phyloP scores from a whole-genome alignment of 805 yeast species.

The Cyberlindnera bimundalis region DNA sequence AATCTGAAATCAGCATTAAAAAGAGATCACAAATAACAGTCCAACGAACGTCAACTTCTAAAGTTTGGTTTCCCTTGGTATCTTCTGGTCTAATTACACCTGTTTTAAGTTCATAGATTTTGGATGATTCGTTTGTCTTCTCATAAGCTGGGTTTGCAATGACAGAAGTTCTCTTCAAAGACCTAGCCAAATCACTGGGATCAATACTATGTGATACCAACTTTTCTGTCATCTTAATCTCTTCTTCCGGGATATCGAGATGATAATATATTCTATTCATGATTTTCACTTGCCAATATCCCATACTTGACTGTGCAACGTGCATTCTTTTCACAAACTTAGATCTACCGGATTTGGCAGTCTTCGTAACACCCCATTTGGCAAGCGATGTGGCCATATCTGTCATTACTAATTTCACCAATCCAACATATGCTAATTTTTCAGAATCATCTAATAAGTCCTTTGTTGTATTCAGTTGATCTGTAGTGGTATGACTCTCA shows the following conservation, averaged over 20 bases:
- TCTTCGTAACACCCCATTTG: slow-evolving; percentile 43
- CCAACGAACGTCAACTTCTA: slow-evolving; percentile 84
- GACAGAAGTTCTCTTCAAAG: slow-evolving; percentile 49
- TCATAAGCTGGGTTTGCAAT: slow-evolving; percentile 49
- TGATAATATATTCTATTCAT: slow-evolving; percentile 75
- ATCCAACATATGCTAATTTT: slow-evolving; percentile 87
- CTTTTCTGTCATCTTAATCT: slow-evolving; percentile 81
- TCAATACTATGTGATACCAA: slow-evolving; percentile 81
- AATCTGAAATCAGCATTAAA: slow-evolving; percentile 72
- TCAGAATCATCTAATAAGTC: slow-evolving; percentile 78
- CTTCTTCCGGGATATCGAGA: slow-evolving; percentile 72
- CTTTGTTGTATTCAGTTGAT: slow-evolving; percentile 76
- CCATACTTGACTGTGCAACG: slow-evolving; percentile 70
- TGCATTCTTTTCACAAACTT: slow-evolving; percentile 59
- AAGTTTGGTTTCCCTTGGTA: slow-evolving; percentile 29
- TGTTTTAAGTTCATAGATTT: slow-evolving; percentile 11
- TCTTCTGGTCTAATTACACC: slow-evolving; percentile 16
- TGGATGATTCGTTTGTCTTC: not conserved
- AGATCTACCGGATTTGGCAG: slow-evolving; percentile 38
- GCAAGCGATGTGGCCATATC: slow-evolving; percentile 84
- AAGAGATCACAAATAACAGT: slow-evolving; percentile 90
- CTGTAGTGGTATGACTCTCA: slow-evolving; percentile 42
- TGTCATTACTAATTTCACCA: slow-evolving; percentile 69
- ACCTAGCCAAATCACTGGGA: slow-evolving; percentile 63
- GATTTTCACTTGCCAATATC: slow-evolving; percentile 77